phyloP scores from a whole-genome alignment of 805 yeast species.

The Schwanniomyces occidentalis region DNA sequence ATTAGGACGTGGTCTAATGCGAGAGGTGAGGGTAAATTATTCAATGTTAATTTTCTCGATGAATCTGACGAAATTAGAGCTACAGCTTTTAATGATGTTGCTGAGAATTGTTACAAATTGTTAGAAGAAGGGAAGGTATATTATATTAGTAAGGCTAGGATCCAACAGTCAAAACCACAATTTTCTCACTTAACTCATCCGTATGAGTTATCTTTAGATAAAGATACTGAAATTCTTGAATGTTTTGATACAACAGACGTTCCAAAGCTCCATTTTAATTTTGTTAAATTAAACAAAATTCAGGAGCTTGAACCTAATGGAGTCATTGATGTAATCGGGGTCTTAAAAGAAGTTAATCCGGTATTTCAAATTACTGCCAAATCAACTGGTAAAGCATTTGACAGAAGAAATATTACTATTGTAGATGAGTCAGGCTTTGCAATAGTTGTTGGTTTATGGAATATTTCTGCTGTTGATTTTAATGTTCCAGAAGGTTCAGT shows the following conservation, averaged over 20 bases:
- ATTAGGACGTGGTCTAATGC: conserved; percentile 85
- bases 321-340: conserved; percentile 84
- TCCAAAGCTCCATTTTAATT: conserved; percentile 77
- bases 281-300: conserved; percentile 66
- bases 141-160: conserved; percentile 76
- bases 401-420: conserved; percentile 82
- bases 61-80: conserved; percentile 96
- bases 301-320: conserved; percentile 69
- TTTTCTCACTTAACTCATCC: conserved; percentile 84
- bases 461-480: conserved; percentile 79
- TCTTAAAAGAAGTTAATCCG: conserved; percentile 74
- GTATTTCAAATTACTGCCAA: conserved; percentile 79
- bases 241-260: conserved; percentile 61
- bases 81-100: conserved; percentile 87
- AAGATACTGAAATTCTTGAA: conserved; percentile 73
- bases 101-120: conserved; percentile 71
- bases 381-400: conserved; percentile 85
- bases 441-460: conserved; percentile 86
- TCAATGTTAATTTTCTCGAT: conserved; percentile 84
- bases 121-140: conserved; percentile 89
- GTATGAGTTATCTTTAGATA: conserved; percentile 80
- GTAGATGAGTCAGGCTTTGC: conserved; percentile 84
- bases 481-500: conserved; percentile 72
- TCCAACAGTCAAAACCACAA: conserved; percentile 81
- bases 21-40: conserved; percentile 86